These are phyloP conservation scores for Pseudovirgaria hyperparasitica DNA, from an alignment of 2,329 filamentous ascomycete genomes.

Conservation along the genomic window DNA sequence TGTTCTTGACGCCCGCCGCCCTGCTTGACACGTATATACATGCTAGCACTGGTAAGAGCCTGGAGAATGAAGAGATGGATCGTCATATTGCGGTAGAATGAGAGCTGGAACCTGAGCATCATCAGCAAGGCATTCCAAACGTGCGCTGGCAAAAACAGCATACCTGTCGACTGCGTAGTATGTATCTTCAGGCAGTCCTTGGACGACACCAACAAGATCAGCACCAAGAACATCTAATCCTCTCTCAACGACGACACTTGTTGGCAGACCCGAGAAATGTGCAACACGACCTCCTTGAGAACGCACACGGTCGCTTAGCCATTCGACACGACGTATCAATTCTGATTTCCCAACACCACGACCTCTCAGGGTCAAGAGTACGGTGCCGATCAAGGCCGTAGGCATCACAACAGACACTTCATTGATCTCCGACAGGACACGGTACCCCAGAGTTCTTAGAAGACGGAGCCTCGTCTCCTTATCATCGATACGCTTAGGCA, in stretches of 20 bases:
- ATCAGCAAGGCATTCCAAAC: slow-evolving; percentile 3
- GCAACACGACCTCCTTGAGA: slow-evolving; percentile 86
- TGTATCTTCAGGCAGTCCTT: slow-evolving; percentile 75
- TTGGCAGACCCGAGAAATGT: slow-evolving; percentile 73
- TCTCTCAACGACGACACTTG: slow-evolving; percentile 72
- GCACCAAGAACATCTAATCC: slow-evolving; percentile 86
- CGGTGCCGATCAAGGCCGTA: slow-evolving; percentile 87
- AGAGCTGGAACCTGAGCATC: slow-evolving; percentile 64
- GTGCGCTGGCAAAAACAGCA: slow-evolving; percentile 2
- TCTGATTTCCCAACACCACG: slow-evolving; percentile 83
- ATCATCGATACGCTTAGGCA: slow-evolving; percentile 19
- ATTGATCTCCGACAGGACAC: slow-evolving; percentile 89
- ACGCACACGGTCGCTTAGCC: slow-evolving; percentile 70
- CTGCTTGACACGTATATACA: slow-evolving; percentile 84
- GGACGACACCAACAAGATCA: slow-evolving; percentile 69
- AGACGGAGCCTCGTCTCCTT: slow-evolving; percentile 52
- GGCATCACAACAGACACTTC: slow-evolving; percentile 96
- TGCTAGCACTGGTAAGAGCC: slow-evolving; percentile 73
- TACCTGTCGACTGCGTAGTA: slow-evolving; percentile 82
- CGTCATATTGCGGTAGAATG: slow-evolving; percentile 98
- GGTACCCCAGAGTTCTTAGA: slow-evolving; percentile 78
- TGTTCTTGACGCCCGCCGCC: slow-evolving; percentile 77
- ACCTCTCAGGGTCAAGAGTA: slow-evolving; percentile 79
- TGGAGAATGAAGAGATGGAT: slow-evolving; percentile 96
- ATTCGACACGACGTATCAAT: slow-evolving; percentile 74